phyloP scores from a whole-genome alignment of 2,329 filamentous ascomycete genomes.

The Epichloe elymi region DNA sequence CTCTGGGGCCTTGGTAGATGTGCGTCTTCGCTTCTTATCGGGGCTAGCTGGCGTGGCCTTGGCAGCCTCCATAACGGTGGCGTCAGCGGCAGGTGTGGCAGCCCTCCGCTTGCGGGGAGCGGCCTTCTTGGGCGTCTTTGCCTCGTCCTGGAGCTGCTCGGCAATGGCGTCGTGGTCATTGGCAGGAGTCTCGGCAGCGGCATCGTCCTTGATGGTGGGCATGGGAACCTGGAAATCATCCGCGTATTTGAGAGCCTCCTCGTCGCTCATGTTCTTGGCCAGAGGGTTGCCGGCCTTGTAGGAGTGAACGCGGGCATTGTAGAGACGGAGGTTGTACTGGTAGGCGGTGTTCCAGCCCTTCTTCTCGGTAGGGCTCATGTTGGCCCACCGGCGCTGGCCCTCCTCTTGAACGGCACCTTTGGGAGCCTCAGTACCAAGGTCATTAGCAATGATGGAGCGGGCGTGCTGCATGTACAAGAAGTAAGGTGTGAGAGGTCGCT shows the following conservation, averaged over 20 bases:
- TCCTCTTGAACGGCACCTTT: conserved; percentile 83
- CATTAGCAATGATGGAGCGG: conserved; percentile 66
- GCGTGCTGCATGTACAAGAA: conserved; percentile 90
- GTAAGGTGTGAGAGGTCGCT: conserved; percentile 86
- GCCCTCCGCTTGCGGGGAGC: conserved; percentile 44
- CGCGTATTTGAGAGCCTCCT: conserved; percentile 48
- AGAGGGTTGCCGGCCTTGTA: conserved; percentile 47
- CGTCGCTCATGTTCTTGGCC: conserved; percentile 48
- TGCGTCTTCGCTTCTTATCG: conserved; percentile 50
- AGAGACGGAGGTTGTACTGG: conserved; percentile 53
- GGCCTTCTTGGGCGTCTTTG: conserved; percentile 47
- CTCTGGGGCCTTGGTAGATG: conserved; percentile 40
- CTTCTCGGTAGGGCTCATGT: conserved; percentile 65
- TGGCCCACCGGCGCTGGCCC: conserved; percentile 73
- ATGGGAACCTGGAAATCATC: conserved; percentile 42
- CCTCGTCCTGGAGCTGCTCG: conserved; percentile 40
- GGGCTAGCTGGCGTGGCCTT: conserved; percentile 37
- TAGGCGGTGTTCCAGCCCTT: conserved; percentile 51
- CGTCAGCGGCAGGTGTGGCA: conserved; percentile 27
- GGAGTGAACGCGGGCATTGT: conserved; percentile 51
- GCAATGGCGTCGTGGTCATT: conserved; percentile 45
- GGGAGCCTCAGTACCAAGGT: conserved; percentile 61
- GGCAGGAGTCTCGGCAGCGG: conserved; percentile 13
- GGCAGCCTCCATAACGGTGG: conserved; percentile 19
- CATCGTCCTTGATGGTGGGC: conserved; percentile 33